These are phyloP conservation scores for Malus orientalis DNA, from an alignment of 306 rosid species.

Conservation along the genomic window DNA sequence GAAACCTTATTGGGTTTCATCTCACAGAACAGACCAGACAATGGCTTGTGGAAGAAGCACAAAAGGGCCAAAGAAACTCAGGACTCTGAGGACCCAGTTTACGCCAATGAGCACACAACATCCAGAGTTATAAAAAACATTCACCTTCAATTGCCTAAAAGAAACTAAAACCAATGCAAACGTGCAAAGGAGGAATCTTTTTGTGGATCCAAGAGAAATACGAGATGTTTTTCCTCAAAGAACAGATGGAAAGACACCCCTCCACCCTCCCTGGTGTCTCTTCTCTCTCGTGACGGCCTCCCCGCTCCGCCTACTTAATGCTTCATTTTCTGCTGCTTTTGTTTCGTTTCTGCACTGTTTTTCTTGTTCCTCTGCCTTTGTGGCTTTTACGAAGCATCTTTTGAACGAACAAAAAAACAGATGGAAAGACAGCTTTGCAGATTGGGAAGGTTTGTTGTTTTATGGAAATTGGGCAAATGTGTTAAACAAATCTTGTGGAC, in stretches of 20 bases:
- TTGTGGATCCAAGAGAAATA: conserved; percentile 33
- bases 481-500: conserved; percentile 21
- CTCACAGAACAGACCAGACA: conserved; percentile 29
- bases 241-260: conserved; percentile 29
- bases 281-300: too few species aligned
- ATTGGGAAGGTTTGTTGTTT: conserved; percentile 22
- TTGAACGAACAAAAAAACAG: conserved; percentile 5
- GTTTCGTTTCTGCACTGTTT: too few species aligned
- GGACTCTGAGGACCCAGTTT: conserved; percentile 1
- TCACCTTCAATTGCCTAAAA: conserved; percentile 16
- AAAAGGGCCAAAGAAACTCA: conserved; percentile 18
- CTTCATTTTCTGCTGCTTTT: too few species aligned
- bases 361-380: too few species aligned
- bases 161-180: conserved; percentile 28
- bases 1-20: conserved; percentile 26
- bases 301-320: too few species aligned
- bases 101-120: conserved; percentile 3
- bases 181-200: conserved; percentile 19
- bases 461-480: conserved; percentile 16
- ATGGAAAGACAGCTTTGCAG: conserved; percentile 29
- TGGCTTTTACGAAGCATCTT: too few species aligned
- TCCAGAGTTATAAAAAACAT: conserved; percentile 11
- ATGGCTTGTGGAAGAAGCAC: background rate
- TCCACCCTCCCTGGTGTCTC: too few species aligned
- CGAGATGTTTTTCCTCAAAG: conserved; percentile 17